Evolutionary conservation across 495 filamentous ascomycete species (phyloP).

Genomic region (Pseudevernia furfuracea): DNA sequence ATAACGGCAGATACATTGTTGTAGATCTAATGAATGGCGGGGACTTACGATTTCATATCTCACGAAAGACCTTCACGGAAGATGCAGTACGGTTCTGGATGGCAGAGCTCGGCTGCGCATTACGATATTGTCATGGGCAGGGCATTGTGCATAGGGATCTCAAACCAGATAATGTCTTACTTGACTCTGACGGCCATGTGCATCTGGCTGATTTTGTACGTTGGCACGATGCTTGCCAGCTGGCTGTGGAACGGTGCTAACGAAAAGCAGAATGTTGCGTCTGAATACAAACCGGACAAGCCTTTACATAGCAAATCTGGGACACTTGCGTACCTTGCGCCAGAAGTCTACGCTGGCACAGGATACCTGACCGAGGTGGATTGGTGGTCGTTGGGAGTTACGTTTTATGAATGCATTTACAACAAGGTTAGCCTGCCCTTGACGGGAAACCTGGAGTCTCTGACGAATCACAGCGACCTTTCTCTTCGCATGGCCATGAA

Average conservation of each 20-base stretch:
- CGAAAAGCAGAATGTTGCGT: conserved; percentile 76
- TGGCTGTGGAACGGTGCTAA: conserved; percentile 16
- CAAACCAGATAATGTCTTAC: conserved; percentile 92
- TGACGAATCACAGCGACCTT: conserved; percentile 61
- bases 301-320: conserved; percentile 90
- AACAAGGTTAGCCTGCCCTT: conserved; percentile 63
- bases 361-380: conserved; percentile 86
- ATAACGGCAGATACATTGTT: conserved; percentile 71
- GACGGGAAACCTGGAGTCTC: conserved; percentile 9
- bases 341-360: conserved; percentile 83
- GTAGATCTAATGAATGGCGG: conserved; percentile 98
- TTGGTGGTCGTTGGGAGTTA: conserved; percentile 96
- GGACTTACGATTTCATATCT: conserved; percentile 95
- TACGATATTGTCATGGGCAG: conserved; percentile 84
- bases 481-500: conserved; percentile 79
- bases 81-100: conserved; percentile 97
- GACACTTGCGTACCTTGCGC: conserved; percentile 90
- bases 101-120: conserved; percentile 82
- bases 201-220: conserved; percentile 96
- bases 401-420: conserved; percentile 98
- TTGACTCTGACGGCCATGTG: conserved; percentile 91
- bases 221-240: conserved; percentile 11
- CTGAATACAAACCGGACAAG: conserved; percentile 78
- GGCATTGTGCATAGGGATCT: conserved; percentile 94
- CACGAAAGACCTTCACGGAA: conserved; percentile 94